Percentiles rank a stretch among this genome's conserved stretches.
Evolutionary conservation across 306 rosid genomes (phyloP).

Genomic region (Pachyrhizus erosus): DNA sequence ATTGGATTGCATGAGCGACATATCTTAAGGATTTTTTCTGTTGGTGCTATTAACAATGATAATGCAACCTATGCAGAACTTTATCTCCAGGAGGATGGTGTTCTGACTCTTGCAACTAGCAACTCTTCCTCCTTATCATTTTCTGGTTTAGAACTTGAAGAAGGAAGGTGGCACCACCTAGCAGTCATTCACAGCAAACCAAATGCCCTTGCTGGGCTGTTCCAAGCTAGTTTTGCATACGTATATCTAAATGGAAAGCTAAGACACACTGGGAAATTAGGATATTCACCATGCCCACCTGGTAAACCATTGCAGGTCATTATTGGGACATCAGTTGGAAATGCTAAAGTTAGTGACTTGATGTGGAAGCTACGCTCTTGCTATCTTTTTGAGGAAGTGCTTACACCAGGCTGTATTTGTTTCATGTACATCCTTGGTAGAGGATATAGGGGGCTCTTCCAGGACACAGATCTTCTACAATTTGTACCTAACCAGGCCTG

Average conservation of each 20-base stretch:
- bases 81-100: conserved; percentile 96
- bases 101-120: conserved; percentile 96
- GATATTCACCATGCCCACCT: conserved; percentile 94
- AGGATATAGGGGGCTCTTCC: conserved; percentile 97
- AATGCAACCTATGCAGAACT: conserved; percentile 83
- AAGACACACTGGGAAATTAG: conserved; percentile 95
- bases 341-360: conserved; percentile 83
- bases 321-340: conserved; percentile 79
- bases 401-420: conserved; percentile 86
- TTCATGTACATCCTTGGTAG: conserved; percentile 98
- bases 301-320: conserved; percentile 94
- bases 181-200: conserved; percentile 98
- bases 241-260: conserved; percentile 95
- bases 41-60: conserved; percentile 83
- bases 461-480: conserved; percentile 94
- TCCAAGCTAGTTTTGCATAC: conserved; percentile 97
- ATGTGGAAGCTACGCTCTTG: conserved; percentile 95
- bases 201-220: conserved; percentile 99
- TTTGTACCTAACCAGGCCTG: conserved; percentile 99
- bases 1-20: conserved; percentile 63
- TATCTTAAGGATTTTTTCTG: conserved; percentile 81
- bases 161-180: conserved; percentile 99
- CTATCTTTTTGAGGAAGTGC: conserved; percentile 98
- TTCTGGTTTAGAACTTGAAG: conserved; percentile 93
- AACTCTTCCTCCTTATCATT: conserved; percentile 78